A percentile compares a stretch with the other conserved stretches of the same genome.
phyloP scores from a whole-genome alignment of 495 filamentous ascomycete genomes.

The Penicillium waksmanii region DNA sequence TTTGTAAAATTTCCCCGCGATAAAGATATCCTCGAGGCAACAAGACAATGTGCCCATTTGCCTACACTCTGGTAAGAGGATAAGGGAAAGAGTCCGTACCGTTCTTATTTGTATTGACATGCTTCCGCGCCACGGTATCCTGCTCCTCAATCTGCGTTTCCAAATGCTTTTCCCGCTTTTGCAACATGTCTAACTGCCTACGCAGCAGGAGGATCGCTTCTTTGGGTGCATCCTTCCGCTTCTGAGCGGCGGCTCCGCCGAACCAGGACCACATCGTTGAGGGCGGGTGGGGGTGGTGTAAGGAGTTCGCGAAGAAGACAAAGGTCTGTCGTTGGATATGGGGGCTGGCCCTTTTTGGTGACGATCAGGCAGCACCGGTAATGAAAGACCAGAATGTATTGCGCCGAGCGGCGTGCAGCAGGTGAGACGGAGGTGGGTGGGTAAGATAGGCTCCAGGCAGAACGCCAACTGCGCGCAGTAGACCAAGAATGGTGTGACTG shows the following conservation, averaged over 20 bases:
- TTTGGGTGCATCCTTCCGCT: conserved; percentile 92
- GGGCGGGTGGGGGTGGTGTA: conserved; percentile 6
- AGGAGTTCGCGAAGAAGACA: neutral
- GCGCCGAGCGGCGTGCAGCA: conserved; percentile 17
- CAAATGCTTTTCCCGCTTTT: conserved; percentile 92
- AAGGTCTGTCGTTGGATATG: neutral
- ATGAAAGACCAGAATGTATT: conserved; percentile 10
- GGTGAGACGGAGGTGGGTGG: conserved; percentile 25
- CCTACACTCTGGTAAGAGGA: neutral
- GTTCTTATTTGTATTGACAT: conserved; percentile 86
- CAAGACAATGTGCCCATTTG: too few species aligned
- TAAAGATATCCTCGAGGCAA: too few species aligned
- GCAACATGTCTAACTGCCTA: conserved; percentile 92
- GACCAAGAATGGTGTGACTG: neutral
- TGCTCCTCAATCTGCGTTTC: conserved; percentile 93
- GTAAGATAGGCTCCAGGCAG: conserved; percentile 28
- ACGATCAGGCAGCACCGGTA: conserved; percentile 20
- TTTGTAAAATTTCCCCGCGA: neutral
- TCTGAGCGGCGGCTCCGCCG: conserved; percentile 75
- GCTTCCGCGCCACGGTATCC: conserved; percentile 87
- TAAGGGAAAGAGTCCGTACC: conserved; percentile 54
- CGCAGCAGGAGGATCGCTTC: conserved; percentile 92
- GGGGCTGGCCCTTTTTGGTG: conserved; percentile 8
- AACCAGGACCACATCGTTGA: conserved; percentile 82
- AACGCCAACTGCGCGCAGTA: conserved; percentile 1